Percentiles rank a stretch among this genome's conserved stretches.
Conservation (phyloP, 129 eudicot genomes). For the Artemisia argyi region DNA sequence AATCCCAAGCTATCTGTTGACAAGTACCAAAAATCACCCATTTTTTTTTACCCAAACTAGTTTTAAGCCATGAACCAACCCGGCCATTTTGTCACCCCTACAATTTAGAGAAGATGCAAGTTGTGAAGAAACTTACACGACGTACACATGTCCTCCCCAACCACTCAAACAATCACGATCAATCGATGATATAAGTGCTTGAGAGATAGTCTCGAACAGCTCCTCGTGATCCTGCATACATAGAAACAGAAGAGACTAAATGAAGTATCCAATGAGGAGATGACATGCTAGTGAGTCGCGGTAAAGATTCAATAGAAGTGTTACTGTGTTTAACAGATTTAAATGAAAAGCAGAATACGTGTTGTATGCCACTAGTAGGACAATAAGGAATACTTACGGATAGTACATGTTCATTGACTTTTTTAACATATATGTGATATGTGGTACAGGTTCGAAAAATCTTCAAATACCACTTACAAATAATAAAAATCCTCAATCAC, state of each 20-base stretch:
- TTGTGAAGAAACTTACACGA: constrained; percentile 61
- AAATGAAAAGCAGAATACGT: background rate
- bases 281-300: background rate
- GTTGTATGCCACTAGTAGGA: background rate
- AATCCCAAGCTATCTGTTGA: background rate
- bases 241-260: constrained; percentile 7
- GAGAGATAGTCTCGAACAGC: constrained; percentile 94
- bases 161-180: constrained; percentile 98
- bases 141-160: constrained; percentile 97
- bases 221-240: constrained; percentile 77
- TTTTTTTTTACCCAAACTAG: background rate
- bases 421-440: background rate
- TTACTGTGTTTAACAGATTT: background rate
- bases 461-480: background rate
- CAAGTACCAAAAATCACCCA: background rate
- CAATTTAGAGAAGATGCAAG: no score
- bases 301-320: background rate
- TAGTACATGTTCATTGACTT: background rate
- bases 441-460: background rate
- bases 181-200: constrained; percentile 82
- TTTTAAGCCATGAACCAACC: constrained; percentile 1
- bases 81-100: background rate
- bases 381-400: background rate
- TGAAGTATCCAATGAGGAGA: background rate
- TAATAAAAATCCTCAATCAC: no score